Conservation (phyloP, 176 grass and related monocot species). For the Metroxylon sagu region DNA sequence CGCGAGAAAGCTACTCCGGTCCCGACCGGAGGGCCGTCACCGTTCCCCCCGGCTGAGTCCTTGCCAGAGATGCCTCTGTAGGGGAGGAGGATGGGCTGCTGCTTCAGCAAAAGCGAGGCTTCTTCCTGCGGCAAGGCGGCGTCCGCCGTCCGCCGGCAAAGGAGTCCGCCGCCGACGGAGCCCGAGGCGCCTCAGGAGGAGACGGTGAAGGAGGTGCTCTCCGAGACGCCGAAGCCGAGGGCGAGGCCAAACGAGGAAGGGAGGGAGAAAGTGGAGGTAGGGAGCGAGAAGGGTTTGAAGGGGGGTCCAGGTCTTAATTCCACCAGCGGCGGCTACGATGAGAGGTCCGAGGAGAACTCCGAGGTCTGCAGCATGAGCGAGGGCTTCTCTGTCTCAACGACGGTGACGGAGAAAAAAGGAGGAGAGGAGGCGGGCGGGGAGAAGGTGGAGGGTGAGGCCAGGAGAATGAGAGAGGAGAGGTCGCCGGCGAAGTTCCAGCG, state of each 20-base stretch:
- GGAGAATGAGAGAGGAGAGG: constrained; percentile 16
- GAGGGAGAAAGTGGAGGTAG: constrained; percentile 11
- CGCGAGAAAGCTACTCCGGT: no score
- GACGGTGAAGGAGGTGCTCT: constrained; percentile 56
- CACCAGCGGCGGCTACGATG: no score
- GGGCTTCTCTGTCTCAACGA: constrained; percentile 7
- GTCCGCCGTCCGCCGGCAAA: constrained; percentile 2
- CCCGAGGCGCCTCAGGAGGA: constrained; percentile 14
- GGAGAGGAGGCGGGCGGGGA: neutral
- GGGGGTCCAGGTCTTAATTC: no score
- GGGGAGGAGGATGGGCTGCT: constrained; percentile 33
- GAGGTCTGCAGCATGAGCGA: constrained; percentile 22
- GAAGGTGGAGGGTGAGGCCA: neutral
- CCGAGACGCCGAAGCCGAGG: constrained; percentile 26
- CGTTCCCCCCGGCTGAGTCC: no score
- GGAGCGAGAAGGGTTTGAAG: no score
- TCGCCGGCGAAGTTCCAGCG: constrained; percentile 22
- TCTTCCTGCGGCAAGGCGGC: neutral
- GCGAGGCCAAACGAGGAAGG: constrained; percentile 7
- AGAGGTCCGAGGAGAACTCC: neutral
- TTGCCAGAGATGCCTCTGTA: no score
- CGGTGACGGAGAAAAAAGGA: constrained; percentile 7
- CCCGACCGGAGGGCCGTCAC: no score
- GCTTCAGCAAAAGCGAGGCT: constrained; percentile 59
- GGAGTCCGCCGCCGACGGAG: constrained; percentile 16